A percentile compares a stretch with the other conserved stretches of the same genome.
Conservation (phyloP, 1,139 yeast species). For the Tardiomyces depauwii region DNA sequence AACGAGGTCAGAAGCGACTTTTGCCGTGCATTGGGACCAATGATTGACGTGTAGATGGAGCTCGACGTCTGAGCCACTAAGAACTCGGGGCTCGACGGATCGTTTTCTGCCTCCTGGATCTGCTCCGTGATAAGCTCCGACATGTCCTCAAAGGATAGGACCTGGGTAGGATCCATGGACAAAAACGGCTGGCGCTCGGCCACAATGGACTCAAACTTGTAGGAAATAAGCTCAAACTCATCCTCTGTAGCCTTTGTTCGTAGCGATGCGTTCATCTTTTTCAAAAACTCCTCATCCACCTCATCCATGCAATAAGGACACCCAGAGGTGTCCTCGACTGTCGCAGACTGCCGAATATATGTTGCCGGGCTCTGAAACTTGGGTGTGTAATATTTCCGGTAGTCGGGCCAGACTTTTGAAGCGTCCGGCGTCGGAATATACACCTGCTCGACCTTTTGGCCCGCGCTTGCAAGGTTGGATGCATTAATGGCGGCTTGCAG, state of each 20-base stretch:
- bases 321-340: conserved; percentile 89
- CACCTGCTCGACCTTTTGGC: conserved; percentile 46
- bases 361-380: conserved; percentile 61
- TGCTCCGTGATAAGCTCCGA: conserved; percentile 20
- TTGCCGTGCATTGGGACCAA: conserved; percentile 9
- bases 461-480: conserved; percentile 50
- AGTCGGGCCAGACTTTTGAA: conserved; percentile 68
- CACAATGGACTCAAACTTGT: conserved; percentile 62
- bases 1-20: conserved; percentile 46
- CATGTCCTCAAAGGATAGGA: conserved; percentile 61
- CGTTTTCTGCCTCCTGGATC: conserved; percentile 21
- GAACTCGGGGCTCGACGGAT: conserved; percentile 25
- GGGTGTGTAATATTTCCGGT: conserved; percentile 56
- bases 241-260: conserved; percentile 45
- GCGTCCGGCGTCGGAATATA: conserved; percentile 98
- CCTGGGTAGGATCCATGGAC: conserved; percentile 70
- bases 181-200: conserved; percentile 81
- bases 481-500: conserved; percentile 82
- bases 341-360: conserved; percentile 83
- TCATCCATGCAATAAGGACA: conserved; percentile 88
- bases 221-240: conserved; percentile 75
- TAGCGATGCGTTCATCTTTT: conserved; percentile 14
- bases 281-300: conserved; percentile 60
- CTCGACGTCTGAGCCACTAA: conserved; percentile 14
- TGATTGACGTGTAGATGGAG: conserved; percentile 10